These are phyloP conservation scores for Cardiospermum halicacabum DNA, from an alignment of 345 rosid species.

Conservation along the genomic window DNA sequence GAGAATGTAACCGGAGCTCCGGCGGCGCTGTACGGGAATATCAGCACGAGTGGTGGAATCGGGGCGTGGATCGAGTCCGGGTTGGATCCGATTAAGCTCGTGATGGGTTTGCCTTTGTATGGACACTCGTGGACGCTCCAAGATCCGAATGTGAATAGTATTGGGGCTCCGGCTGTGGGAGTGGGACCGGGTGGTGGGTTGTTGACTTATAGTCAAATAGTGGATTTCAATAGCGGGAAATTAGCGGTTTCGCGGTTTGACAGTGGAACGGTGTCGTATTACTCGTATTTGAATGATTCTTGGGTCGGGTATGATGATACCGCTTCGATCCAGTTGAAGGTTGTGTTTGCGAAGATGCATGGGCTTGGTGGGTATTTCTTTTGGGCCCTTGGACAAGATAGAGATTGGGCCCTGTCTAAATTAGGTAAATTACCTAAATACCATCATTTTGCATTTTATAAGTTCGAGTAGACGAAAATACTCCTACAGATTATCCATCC, in stretches of 20 bases:
- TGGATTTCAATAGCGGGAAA: constrained; percentile 17
- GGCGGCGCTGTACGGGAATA: constrained; percentile 26
- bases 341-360: constrained; percentile 20
- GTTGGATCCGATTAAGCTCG: constrained; percentile 26
- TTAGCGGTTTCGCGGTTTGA: constrained; percentile 17
- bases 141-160: constrained; percentile 20
- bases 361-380: constrained; percentile 42
- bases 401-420: constrained; percentile 18
- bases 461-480: no score
- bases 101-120: constrained; percentile 43
- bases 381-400: constrained; percentile 39
- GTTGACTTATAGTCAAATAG: constrained; percentile 19
- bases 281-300: constrained; percentile 19
- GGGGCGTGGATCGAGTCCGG: constrained; percentile 36
- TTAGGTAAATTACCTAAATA: constrained; percentile 2
- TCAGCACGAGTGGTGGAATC: constrained; percentile 34
- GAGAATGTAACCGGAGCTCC: constrained; percentile 29
- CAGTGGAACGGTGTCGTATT: constrained; percentile 23
- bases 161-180: constrained; percentile 33
- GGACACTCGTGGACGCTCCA: constrained; percentile 40
- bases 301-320: constrained; percentile 45
- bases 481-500: no score
- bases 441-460: no score
- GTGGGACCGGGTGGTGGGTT: constrained; percentile 28
- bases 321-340: constrained; percentile 24